Base-by-base conservation (phyloP, 2,329 filamentous ascomycete genomes). In the Didymella keratinophila region DNA sequence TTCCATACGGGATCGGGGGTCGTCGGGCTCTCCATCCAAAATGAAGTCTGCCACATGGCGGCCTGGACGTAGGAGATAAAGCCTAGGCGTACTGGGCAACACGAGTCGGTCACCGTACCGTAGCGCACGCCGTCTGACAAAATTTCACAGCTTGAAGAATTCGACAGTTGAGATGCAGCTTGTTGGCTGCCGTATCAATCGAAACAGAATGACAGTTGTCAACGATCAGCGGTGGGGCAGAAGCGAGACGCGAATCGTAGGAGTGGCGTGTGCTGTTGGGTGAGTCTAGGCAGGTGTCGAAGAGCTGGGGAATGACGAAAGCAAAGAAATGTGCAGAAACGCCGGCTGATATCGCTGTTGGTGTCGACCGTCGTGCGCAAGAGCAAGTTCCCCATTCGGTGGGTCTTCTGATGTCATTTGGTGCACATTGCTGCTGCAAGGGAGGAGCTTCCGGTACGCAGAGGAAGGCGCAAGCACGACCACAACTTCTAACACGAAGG, bases 1-100 rank as follows among this genome's bases (percentile, higher is more conserved):
- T 56, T 60, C 51, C 52, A 46, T 53, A 43, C 27, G 44, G 44
- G 46, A 56, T 63, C 56, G 58, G 60, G 48, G 57, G 28, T 18
- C 47, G 45, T 39, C 53, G 53, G 44, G 18, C 30, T 16, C 4
- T 27, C 18, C 45, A 45, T 43, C 32, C 11, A 49, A 23, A 44
- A 44, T 27, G 43, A 52, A 27, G 36, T 23, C 18, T 34, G 27
- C 49, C 50, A 51, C 47, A 47, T 45, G 46, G 42, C 30, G 34
- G 21, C 14, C 37, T 37, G 20, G 36, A 41, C 28, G 43, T 14
- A 14, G n/a, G 11, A 37, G 14, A 14, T 21, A 12, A 25, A 23
- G 27, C 18, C 25, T 46, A 28, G 27, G 43, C 41, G 30, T 16
- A n/a, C 34, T 32, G 18, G 34, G 12, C 25, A 18, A 11, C 18